Base-by-base conservation (phyloP, 1,139 yeast genomes). In the Pichia sp. region DNA sequence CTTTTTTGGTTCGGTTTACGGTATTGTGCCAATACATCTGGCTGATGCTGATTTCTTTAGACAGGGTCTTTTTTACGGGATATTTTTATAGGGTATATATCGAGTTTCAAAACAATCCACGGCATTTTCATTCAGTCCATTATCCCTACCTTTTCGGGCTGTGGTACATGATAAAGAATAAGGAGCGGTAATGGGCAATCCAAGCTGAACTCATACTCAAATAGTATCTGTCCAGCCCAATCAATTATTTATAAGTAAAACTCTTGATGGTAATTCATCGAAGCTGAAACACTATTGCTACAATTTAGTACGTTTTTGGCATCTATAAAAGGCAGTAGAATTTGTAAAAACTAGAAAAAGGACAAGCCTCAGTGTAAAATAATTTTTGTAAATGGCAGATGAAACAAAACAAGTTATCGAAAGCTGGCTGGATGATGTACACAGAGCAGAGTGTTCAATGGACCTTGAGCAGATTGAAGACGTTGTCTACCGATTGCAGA, bases 361-460 rank as follows among this genome's bases (percentile, higher is more conserved):
- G 13, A 39, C 2, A 39, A 19, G 6, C 28, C 28, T 25, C 9
- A 9, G 9, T 9, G 28, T 25, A 25, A 25, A 25, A 25, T 25
- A 25, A 8, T 19, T 16, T 8, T 19, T 19, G 10, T 22, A 39
- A n/a, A 41, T 47, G 50, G 28, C 26, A 16, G n/a, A 25, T 6
- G 51, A 44, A 7, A 37, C 26, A 23, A 21, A 18, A n/a, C 12
- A 30, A 9, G 6, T 40, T 2, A 44, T 49, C 19, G 46, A 45
- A 10, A 16, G 13, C 12, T 49, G 52, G 52, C 13, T 39, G 10
- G 41, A 28, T 9, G 47, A 41, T 28, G 49, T 46, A 2, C 18
- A 34, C n/a, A 16, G 23, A 7, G 30, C 16, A 39, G 9, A 12
- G 18, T 4, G 6, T 23, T 21, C 30, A 13, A 26, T 47, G n/a